phyloP scores from a whole-genome alignment of 805 yeast species.

The Candida pseudofarinosa region DNA sequence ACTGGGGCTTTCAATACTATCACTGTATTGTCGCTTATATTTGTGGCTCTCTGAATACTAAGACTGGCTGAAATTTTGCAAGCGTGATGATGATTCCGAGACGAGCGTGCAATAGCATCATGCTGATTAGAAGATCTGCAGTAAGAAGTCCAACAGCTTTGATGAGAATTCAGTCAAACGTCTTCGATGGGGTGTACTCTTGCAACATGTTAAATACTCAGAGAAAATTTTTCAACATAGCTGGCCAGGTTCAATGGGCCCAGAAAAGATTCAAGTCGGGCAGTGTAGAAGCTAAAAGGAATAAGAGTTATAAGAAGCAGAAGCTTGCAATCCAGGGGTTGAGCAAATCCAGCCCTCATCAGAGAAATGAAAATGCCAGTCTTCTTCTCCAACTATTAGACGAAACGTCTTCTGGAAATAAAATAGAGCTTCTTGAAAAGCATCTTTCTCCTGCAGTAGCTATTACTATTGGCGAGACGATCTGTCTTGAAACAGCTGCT shows the following conservation, averaged over 20 bases:
- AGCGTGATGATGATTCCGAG: too few species aligned
- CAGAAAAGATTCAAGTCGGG: not conserved
- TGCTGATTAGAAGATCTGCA: too few species aligned
- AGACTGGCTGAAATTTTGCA: too few species aligned
- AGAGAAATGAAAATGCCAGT: conserved; percentile 19
- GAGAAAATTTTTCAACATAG: too few species aligned
- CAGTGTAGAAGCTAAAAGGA: not conserved
- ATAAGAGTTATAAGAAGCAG: conserved; percentile 14
- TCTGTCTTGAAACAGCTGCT: conserved; percentile 51
- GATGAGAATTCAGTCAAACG: too few species aligned
- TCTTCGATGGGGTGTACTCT: too few species aligned
- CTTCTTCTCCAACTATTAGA: conserved; percentile 22
- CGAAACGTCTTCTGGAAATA: conserved; percentile 14
- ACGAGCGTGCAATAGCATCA: too few species aligned
- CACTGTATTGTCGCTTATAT: too few species aligned
- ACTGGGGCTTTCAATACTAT: too few species aligned
- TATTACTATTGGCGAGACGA: conserved; percentile 67
- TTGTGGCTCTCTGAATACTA: too few species aligned
- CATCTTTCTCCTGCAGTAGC: conserved; percentile 55
- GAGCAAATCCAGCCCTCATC: conserved; percentile 20
- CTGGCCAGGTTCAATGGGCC: not conserved
- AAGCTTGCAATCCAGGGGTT: conserved; percentile 25
- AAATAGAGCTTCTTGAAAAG: conserved; percentile 19
- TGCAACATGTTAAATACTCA: too few species aligned
- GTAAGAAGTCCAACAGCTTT: too few species aligned